Evolutionary conservation across 768 basidiomycete genomes (phyloP), one percentile per base, ranked within the genome.

Genomic region (Termitomyces sp.): DNA sequence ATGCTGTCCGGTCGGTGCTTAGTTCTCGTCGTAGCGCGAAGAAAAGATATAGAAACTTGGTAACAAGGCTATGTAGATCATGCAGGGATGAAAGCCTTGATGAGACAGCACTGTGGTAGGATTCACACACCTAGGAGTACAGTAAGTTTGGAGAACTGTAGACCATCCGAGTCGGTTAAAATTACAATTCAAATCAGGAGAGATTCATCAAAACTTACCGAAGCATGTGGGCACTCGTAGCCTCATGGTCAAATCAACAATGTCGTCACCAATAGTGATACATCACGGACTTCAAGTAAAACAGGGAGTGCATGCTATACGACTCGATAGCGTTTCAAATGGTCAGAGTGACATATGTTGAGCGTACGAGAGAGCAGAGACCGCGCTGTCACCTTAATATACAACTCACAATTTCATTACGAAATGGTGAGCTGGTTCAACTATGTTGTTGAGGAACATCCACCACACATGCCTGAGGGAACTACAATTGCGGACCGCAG

Each of bases 11-110:
- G 47, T 56, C 31, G 11, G 17, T 56, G 53, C 53, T 55, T 56
- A 31, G 37, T 42, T 25, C n/a, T 60, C 54, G 51, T 60, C 59
- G 53, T 60, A 53, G 59, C 59, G 59, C 59, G 31, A 1, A 43
- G n/a, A 48, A 40, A 20, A 29, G 11, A 31, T 42, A 7, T 29
- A 3, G 12, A 40, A 31, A n/a, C 40, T 55, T 15, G 48, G 17
- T 4, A n/a, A 7, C 1, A 45, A n/a, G 15, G 14, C 12, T 34
- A 15, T 10, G 6, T 17, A 11, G 20, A 9, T 38, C 12, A 29
- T 29, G 51, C 42, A 29, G 17, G 4, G 12, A 57, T n/a, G 31
- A 14, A 45, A 34, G 32, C n/a, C n/a, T 54, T 42, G 25, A 54
- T 40, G 15, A 14, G 14, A 40, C 36, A 6, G 11, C 25, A 20